Base-by-base conservation (phyloP, 176 grass and related monocot species). In the Avena atlantica region DNA sequence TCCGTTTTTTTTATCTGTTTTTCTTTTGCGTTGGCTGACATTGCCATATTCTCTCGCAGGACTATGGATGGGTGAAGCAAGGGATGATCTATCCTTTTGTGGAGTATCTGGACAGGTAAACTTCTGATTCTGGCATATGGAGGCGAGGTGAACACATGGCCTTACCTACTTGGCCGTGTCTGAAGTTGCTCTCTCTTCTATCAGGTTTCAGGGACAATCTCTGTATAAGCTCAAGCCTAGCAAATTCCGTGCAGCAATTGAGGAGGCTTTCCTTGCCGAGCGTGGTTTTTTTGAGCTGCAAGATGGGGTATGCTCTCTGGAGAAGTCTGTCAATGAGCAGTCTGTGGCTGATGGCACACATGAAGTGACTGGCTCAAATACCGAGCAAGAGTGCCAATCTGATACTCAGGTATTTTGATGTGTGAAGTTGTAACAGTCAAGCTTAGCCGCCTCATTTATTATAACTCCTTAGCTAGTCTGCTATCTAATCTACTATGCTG, bases 1-100 rank as follows among this genome's bases (percentile, higher is more conserved):
- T 67, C 23, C 15, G 19, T 37, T 36, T 50, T 3, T 2, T 65
- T 76, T 37, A 6, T 42, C 40, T 42, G 40, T 42, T 42, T 42
- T 42, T 42, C 40, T 42, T 42, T 6, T 42, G 5, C 6, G 6
- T 42, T 42, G 40, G 40, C 40, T 87, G 31, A 84, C 58, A 49
- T 13, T 13, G 19, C 17, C 9, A 34, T 0, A n/a, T 70, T 48
- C 42, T 12, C 56, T 70, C 50, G 60, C 82, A 98, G 96, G 97
- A 96, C 66, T 99, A 96, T 25, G 92, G 92, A 81, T 99, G 97
- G 97, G 78, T 96, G 48, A 96, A 96, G 73, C 89, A 93, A 72
- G 97, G 94, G 74, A 90, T 90, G 89, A 87, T 99, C 15, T 96
- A 93, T 86, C 92, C 97, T 13, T 99, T 99, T 65, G 64, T 96